These are phyloP conservation scores for Dactylellina drechsleri DNA, from an alignment of 2,329 filamentous ascomycete species.

Conservation along the genomic window DNA sequence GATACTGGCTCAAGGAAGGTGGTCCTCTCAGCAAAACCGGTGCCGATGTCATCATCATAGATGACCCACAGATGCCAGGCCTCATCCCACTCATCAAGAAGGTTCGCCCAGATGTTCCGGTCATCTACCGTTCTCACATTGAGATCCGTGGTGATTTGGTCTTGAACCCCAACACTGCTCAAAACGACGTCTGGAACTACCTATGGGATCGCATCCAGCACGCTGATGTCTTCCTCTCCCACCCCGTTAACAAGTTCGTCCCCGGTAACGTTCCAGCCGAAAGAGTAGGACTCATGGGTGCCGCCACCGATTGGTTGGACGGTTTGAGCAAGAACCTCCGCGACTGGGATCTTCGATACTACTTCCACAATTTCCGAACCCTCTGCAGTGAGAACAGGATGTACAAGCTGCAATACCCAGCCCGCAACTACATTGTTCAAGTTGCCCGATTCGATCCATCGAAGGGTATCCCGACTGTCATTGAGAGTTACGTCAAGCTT, in stretches of 20 bases:
- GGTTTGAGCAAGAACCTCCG: conserved; percentile 80
- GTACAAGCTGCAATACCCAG: conserved; percentile 69
- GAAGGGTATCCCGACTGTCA: conserved; percentile 81
- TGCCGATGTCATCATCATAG: conserved; percentile 79
- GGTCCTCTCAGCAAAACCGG: conserved; percentile 77
- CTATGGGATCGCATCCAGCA: conserved; percentile 76
- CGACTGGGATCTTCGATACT: conserved; percentile 76
- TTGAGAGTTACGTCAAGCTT: conserved; percentile 79
- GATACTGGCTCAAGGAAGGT: conserved; percentile 76
- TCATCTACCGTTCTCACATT: conserved; percentile 84
- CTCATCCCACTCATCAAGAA: conserved; percentile 80
- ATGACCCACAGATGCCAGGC: conserved; percentile 85
- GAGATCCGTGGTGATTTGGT: conserved; percentile 81
- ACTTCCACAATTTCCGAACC: conserved; percentile 76
- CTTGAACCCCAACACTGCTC: conserved; percentile 71
- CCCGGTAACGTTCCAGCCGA: conserved; percentile 73
- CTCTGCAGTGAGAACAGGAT: conserved; percentile 71
- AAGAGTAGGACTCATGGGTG: conserved; percentile 79
- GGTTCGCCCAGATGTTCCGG: conserved; percentile 75
- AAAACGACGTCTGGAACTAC: conserved; percentile 78
- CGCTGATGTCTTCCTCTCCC: conserved; percentile 82
- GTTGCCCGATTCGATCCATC: conserved; percentile 84
- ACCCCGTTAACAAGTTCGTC: conserved; percentile 80
- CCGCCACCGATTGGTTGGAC: conserved; percentile 85
- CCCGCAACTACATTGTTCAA: conserved; percentile 78